These are phyloP conservation scores for Durio zibethinus DNA, from an alignment of 345 rosid genomes.

Conservation along the genomic window DNA sequence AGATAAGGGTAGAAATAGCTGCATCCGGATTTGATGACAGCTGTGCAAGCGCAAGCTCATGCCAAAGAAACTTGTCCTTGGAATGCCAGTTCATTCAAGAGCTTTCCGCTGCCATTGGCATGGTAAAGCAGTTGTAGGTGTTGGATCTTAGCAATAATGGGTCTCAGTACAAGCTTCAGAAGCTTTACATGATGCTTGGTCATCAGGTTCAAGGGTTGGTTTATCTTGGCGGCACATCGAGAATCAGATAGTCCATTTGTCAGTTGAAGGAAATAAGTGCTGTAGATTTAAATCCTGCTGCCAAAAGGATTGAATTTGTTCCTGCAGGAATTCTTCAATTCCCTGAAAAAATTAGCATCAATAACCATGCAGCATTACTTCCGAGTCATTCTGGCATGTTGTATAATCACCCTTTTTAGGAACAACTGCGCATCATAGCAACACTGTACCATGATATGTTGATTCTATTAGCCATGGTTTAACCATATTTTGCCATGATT, in stretches of 20 bases:
- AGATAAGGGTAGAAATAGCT: constrained; percentile 26
- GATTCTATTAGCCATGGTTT: not conserved
- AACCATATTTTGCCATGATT: not conserved
- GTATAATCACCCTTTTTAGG: not conserved
- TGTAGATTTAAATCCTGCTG: constrained; percentile 71
- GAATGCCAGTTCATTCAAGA: constrained; percentile 39
- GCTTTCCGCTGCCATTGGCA: constrained; percentile 57
- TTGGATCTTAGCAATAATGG: constrained; percentile 77
- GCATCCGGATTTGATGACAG: constrained; percentile 39
- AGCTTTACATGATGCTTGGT: constrained; percentile 59
- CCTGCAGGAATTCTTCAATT: not conserved
- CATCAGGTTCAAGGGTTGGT: constrained; percentile 45
- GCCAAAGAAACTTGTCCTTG: constrained; percentile 31
- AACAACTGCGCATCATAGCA: not conserved
- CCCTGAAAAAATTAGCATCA: not conserved
- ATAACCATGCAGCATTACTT: not conserved
- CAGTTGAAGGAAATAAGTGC: constrained; percentile 46
- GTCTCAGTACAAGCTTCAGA: constrained; percentile 40
- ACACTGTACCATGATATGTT: not conserved
- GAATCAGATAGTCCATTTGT: constrained; percentile 58
- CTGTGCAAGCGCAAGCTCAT: constrained; percentile 55
- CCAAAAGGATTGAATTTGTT: constrained; percentile 45
- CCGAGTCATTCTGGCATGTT: not conserved
- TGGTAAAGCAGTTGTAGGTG: constrained; percentile 55
- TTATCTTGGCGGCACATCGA: constrained; percentile 51